Conservation (phyloP, 352 stramenopile genomes). For the Phytophthora vignae region DNA sequence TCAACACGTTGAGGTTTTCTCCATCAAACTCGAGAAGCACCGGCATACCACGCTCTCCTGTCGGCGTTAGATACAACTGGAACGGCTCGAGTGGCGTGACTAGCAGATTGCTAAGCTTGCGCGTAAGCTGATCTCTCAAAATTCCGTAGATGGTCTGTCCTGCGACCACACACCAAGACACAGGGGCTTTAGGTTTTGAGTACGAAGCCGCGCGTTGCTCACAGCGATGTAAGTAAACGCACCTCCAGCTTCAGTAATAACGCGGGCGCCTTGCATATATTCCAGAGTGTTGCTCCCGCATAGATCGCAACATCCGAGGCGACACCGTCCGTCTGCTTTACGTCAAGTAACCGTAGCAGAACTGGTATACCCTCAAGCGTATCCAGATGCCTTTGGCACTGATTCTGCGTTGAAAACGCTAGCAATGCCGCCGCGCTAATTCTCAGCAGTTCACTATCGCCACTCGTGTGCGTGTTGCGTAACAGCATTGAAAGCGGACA, state of each 20-base stretch:
- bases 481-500: slow-evolving; percentile 73
- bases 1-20: slow-evolving; percentile 67
- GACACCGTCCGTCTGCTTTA: slow-evolving; percentile 19
- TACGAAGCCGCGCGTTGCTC: neutral
- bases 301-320: slow-evolving; percentile 56
- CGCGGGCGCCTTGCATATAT: slow-evolving; percentile 69
- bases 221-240: neutral
- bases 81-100: slow-evolving; percentile 60
- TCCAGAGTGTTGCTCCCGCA: slow-evolving; percentile 68
- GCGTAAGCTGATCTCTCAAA: slow-evolving; percentile 61
- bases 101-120: slow-evolving; percentile 61
- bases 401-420: slow-evolving; percentile 73
- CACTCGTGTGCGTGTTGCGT: slow-evolving; percentile 31
- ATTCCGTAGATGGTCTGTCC: slow-evolving; percentile 69
- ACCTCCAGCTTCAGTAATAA: slow-evolving; percentile 79
- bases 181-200: slow-evolving; percentile 1
- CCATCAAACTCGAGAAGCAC: slow-evolving; percentile 63
- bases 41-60: slow-evolving; percentile 51
- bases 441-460: slow-evolving; percentile 44
- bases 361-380: slow-evolving; percentile 48
- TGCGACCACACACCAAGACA: slow-evolving; percentile 8
- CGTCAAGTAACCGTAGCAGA: slow-evolving; percentile 59
- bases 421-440: slow-evolving; percentile 63
- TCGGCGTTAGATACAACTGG: slow-evolving; percentile 47
- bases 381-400: slow-evolving; percentile 80